Evolutionary conservation across 2,329 filamentous ascomycete species (phyloP).

Genomic region (Colletotrichum australisinense): DNA sequence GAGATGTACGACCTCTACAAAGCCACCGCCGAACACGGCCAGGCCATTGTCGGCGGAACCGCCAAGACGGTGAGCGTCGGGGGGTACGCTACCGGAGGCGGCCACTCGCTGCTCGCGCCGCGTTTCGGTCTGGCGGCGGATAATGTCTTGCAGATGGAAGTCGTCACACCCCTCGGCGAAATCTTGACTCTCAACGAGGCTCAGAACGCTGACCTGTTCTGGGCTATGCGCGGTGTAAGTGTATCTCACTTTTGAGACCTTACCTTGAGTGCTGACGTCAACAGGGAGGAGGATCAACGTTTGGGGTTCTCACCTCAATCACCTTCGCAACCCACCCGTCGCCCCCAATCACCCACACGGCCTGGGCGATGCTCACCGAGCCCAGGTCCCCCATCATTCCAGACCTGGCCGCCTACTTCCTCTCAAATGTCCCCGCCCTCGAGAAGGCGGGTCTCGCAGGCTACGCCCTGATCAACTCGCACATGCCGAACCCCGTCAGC

Average conservation of each 20-base stretch:
- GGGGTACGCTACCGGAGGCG: slow-evolving; percentile 71
- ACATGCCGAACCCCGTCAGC: slow-evolving; percentile 49
- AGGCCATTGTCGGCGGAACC: slow-evolving; percentile 66
- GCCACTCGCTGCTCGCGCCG: slow-evolving; percentile 65
- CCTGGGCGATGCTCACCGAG: slow-evolving; percentile 39
- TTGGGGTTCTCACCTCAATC: slow-evolving; percentile 68
- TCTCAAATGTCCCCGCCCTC: slow-evolving; percentile 58
- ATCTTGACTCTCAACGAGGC: slow-evolving; percentile 63
- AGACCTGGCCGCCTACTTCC: slow-evolving; percentile 58
- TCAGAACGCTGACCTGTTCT: slow-evolving; percentile 69
- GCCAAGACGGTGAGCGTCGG: slow-evolving; percentile 68
- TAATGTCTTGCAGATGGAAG: slow-evolving; percentile 68
- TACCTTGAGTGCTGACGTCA: background rate
- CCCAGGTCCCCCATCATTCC: slow-evolving; percentile 53
- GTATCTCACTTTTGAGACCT: accelerated
- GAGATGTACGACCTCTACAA: slow-evolving; percentile 62
- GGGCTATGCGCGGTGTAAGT: slow-evolving; percentile 69
- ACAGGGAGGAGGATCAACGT: slow-evolving; percentile 69
- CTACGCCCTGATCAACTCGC: slow-evolving; percentile 49
- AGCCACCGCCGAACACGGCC: slow-evolving; percentile 54
- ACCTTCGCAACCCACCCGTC: slow-evolving; percentile 64
- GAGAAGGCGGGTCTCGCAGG: slow-evolving; percentile 63
- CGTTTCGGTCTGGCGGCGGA: slow-evolving; percentile 71
- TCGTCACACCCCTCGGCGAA: slow-evolving; percentile 64
- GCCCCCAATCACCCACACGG: slow-evolving; percentile 44